Evolutionary conservation across 768 basidiomycete genomes (phyloP).

Genomic region (Leccinum subtestaceum): DNA sequence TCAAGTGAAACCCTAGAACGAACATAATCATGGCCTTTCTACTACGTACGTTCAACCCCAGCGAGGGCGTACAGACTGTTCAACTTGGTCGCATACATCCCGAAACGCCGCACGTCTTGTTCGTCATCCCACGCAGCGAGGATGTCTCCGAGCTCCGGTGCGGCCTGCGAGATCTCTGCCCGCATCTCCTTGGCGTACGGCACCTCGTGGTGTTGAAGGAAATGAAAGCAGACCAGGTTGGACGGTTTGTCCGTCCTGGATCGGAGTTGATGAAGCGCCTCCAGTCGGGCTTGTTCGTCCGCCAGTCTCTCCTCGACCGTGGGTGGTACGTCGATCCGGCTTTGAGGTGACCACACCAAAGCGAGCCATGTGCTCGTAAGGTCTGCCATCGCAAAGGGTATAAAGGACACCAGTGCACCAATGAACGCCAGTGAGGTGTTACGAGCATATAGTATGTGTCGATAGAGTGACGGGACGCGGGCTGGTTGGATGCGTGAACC

Average conservation of each 20-base stretch:
- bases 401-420: slow-evolving; percentile 41
- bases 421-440: slow-evolving; percentile 49
- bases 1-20: neutral
- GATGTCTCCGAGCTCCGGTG: slow-evolving; percentile 14
- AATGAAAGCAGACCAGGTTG: slow-evolving; percentile 26
- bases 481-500: slow-evolving; percentile 25
- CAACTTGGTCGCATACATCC: slow-evolving; percentile 28
- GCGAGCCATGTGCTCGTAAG: slow-evolving; percentile 50
- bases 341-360: slow-evolving; percentile 35
- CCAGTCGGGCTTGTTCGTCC: slow-evolving; percentile 39
- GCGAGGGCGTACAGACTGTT: slow-evolving; percentile 24
- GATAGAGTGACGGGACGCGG: slow-evolving; percentile 45
- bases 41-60: neutral
- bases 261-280: slow-evolving; percentile 17
- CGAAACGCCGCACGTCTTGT: slow-evolving; percentile 25
- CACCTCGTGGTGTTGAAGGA: slow-evolving; percentile 19
- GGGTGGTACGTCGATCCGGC: slow-evolving; percentile 33
- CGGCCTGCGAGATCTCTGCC: slow-evolving; percentile 14
- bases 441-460: slow-evolving; percentile 44
- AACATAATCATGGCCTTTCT: neutral
- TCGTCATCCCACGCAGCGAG: slow-evolving; percentile 28
- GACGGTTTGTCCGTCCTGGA: slow-evolving; percentile 26
- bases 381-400: slow-evolving; percentile 49
- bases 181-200: slow-evolving; percentile 20
- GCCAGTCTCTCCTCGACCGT: slow-evolving; percentile 33